Base-by-base conservation (phyloP, 2,329 filamentous ascomycete species). In the Penicillium sp. region DNA sequence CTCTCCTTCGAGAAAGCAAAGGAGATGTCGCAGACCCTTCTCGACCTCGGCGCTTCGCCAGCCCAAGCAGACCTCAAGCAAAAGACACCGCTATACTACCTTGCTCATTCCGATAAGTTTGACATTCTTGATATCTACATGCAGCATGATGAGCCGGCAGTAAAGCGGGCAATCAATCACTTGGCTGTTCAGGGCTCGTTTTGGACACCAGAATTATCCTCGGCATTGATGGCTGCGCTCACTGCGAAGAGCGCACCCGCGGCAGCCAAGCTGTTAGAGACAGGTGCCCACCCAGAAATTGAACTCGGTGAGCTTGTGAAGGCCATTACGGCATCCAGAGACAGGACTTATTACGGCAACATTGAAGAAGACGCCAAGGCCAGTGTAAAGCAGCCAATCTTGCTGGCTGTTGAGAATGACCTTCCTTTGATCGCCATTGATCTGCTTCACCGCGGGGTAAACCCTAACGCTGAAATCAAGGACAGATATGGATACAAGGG, bases 1-100 rank as follows among this genome's bases (percentile, higher is more conserved):
- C 82, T 93, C 6, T 84, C 89, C 0, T 64, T 80, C 0, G 82
- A 87, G 2, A 82, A 87, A 65, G 87, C 88, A 0, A 82, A 83
- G 59, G 79, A 80, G 15, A 93, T 93, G 83, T 80, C 83, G 0
- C 77, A 81, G 47, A 80, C 84, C 0, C 80, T 95, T 9, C 75
- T 95, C 31, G 80, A 83, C 46, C 81, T 92, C 2, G 90, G 90
- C 1, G 89, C 89, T 2, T 89, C 88, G 1, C 86, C 82, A 35
- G 84, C 88, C 0, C 90, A 94, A 71, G 90, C 87, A 0, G 90
- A 93, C 63, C 69, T 84, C 37, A 76, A 82, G 9, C 82, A 86
- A 4, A 77, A 81, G 31, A 92, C 89, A 2, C 85, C 84, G 0
- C 80, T 95, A 59, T 84, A 91, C 59, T 84, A 84, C 59, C 84